These are phyloP conservation scores for Penicillium cinerascens DNA, from an alignment of 495 filamentous ascomycete species.

Conservation along the genomic window DNA sequence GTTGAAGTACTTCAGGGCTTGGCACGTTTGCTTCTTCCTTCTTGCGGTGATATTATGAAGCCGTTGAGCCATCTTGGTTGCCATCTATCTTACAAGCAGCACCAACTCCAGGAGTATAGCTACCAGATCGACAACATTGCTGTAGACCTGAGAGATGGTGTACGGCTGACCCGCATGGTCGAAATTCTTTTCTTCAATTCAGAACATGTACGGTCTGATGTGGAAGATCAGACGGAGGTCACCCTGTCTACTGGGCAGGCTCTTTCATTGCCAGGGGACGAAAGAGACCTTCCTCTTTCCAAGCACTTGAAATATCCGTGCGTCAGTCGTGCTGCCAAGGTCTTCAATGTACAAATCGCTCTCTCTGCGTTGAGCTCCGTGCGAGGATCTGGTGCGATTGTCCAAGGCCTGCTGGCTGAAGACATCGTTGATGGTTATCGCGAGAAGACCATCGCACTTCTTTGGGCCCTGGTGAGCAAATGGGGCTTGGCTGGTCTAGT, in stretches of 20 bases:
- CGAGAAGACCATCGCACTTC: slow-evolving; percentile 61
- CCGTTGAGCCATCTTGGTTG: slow-evolving; percentile 56
- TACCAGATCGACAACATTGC: slow-evolving; percentile 60
- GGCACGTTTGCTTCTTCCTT: slow-evolving; percentile 52
- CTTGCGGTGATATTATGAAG: slow-evolving; percentile 55
- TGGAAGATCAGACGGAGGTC: slow-evolving; percentile 5
- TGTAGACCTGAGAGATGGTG: slow-evolving; percentile 61
- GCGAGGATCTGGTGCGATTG: slow-evolving; percentile 28
- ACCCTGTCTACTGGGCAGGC: slow-evolving; percentile 12
- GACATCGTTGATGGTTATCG: slow-evolving; percentile 66
- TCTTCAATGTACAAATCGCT: slow-evolving; percentile 60
- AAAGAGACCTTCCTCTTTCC: slow-evolving; percentile 44
- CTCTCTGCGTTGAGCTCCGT: slow-evolving; percentile 49
- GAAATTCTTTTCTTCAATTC: slow-evolving; percentile 55
- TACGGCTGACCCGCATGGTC: slow-evolving; percentile 57
- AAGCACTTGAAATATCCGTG: slow-evolving; percentile 59
- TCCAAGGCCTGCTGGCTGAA: slow-evolving; percentile 47
- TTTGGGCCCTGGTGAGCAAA: slow-evolving; percentile 59
- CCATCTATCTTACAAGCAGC: slow-evolving; percentile 50
- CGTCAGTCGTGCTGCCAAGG: slow-evolving; percentile 53
- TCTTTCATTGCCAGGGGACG: slow-evolving; percentile 10
- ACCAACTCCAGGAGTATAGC: slow-evolving; percentile 56
- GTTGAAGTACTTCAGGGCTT: slow-evolving; percentile 51
- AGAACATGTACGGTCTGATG: slow-evolving; percentile 5
- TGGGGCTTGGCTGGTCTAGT: slow-evolving; percentile 54